Base-by-base conservation (phyloP, 495 filamentous ascomycete species). In the Aspergillus leporis region DNA sequence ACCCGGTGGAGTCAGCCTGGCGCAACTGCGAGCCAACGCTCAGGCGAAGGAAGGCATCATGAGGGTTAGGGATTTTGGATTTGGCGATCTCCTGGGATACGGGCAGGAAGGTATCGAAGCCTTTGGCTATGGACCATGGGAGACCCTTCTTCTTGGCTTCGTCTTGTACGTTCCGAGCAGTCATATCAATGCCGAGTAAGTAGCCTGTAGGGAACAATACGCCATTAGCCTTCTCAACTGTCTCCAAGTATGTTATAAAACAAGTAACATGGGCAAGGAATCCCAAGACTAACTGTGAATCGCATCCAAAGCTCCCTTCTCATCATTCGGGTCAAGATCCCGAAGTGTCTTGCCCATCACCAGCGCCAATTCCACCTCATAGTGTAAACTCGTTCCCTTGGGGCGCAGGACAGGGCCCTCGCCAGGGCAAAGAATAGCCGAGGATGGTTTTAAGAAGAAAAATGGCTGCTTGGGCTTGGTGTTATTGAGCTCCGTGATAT, bases 361-460 rank as follows among this genome's bases (percentile, higher is more conserved):
- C 49, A 97, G 74, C 22, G 86, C 93, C 58, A 99, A 81, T 77
- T 99, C 94, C 51, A 98, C 89, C 72, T 99, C 94, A 80, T 96
- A 96, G 75, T 98, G 93, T 46, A 97, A 78, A 53, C 85, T 88
- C 40, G 91, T 86, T 60, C 93, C 93, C 58, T 75, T 80, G 18
- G 94, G 94, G 40, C 87, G 84, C 54, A 96, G 84, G 38, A 97
- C 85, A n/a, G 92, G 89, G 5, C 95, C 93, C 28, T 81, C 79
- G 40, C 80, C 79, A 3, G 93, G 92, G 16, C 87, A 80, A 1
- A 97, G 83, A 61, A 99, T 87, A 18, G 91, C 87, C 54, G 87
- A 86, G 0, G 91, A 70, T 6, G 94, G 95, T 82, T 99, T 99
- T 60, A 97, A 83, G 85, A 99, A 99, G 87, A 96, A 99, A 77